Evolutionary conservation across 2,329 filamentous ascomycete genomes (phyloP).

Genomic region (Dothistroma septosporum): DNA sequence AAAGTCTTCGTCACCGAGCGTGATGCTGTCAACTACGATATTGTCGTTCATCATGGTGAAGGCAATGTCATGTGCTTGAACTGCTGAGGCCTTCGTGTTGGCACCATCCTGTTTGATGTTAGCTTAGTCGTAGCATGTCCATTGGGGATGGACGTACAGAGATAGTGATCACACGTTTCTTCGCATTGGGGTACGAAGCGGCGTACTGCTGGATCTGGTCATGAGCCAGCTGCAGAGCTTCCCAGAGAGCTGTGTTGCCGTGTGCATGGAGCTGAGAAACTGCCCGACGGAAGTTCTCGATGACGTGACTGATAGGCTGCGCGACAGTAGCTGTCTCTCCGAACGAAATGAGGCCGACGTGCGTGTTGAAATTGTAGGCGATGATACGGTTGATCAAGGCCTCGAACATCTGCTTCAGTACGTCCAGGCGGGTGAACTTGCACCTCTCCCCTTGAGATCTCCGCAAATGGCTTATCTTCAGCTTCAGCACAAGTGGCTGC

Average conservation of each 20-base stretch:
- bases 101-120: conserved; percentile 28
- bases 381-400: conserved; percentile 37
- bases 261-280: conserved; percentile 29
- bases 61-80: conserved; percentile 24
- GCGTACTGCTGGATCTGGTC: conserved; percentile 33
- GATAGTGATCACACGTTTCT: conserved; percentile 38
- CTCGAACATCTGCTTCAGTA: conserved; percentile 39
- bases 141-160: conserved; percentile 10
- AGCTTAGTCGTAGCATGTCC: too few relatives aligned
- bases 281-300: conserved; percentile 38
- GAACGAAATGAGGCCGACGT: conserved; percentile 38
- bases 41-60: conserved; percentile 24
- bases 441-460: neutral
- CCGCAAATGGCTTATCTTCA: conserved; percentile 6
- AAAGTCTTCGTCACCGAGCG: conserved; percentile 31
- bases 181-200: conserved; percentile 32
- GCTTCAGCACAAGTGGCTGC: conserved; percentile 24
- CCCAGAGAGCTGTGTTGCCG: conserved; percentile 39
- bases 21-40: conserved; percentile 37
- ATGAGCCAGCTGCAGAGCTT: conserved; percentile 33
- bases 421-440: conserved; percentile 30
- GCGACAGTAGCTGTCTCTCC: conserved; percentile 26
- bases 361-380: conserved; percentile 37
- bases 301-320: conserved; percentile 32
- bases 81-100: conserved; percentile 30